Evolutionary conservation across 495 filamentous ascomycete species (phyloP).

Genomic region (Aspergillus sclerotioniger): DNA sequence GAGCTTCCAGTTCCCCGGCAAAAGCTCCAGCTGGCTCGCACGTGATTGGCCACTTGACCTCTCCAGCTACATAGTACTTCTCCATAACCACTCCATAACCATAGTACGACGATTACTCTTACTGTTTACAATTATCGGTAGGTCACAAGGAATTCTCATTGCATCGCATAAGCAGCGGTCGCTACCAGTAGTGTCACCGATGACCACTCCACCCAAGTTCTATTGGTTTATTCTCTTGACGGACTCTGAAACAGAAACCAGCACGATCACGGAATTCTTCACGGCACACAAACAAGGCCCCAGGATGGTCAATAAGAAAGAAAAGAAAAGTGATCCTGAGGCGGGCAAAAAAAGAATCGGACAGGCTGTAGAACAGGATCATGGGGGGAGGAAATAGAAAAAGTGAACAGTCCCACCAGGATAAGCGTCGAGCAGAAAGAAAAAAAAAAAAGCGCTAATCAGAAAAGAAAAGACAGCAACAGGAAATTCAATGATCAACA

Average conservation of each 20-base stretch:
- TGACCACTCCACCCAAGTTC: no score
- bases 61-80: not conserved
- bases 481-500: constrained; percentile 12
- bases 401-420: constrained; percentile 1
- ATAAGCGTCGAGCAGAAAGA: not conserved
- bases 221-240: no score
- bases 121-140: no score
- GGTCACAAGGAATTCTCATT: no score
- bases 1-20: not conserved
- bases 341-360: no score
- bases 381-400: constrained; percentile 1
- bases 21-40: not conserved
- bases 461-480: constrained; percentile 10
- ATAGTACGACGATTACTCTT: no score
- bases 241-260: no score
- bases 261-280: no score
- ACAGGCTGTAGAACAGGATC: not conserved
- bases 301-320: not conserved
- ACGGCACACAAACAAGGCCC: not conserved
- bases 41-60: not conserved
- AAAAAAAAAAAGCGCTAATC: constrained; percentile 19
- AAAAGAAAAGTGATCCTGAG: no score
- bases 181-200: no score
- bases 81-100: no score
- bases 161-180: no score